Base-by-base conservation (phyloP, 208 protist genomes). In the Strigomonas galati region DNA sequence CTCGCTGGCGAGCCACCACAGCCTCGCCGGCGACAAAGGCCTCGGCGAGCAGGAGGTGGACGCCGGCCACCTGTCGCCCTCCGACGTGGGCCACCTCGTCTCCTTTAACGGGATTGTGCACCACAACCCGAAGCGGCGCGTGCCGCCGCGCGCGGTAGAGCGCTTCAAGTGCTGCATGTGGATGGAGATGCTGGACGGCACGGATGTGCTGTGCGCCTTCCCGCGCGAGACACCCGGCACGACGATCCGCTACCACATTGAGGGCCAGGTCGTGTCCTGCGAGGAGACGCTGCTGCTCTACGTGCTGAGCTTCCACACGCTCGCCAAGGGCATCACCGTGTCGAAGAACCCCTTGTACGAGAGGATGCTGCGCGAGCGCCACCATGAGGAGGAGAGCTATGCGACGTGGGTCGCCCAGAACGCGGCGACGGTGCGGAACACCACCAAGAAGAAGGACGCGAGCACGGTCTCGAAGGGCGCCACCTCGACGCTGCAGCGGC, bases 211-310 rank as follows among this genome's bases (percentile, higher is more conserved):
- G 23, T 96, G 91, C 62, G 84, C 78, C 35, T 96, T 93, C 68
- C 67, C 78, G 10, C 52, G 65, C 2, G 70, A 53, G 26, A 60
- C 74, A 1, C 85, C 87, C 15, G 79, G 69, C 31, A 72, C 69
- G 10, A 90, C 83, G n/a, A 81, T 96, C 62, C 81, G 78, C 32
- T 93, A 96, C 72, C 75, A 82, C 68, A 62, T 96, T 2, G 87
- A 93, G 63, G 83, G 85, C 9, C 87, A 96, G 67, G 81, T 96
- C 51, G 78, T 94, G 62, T 72, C 68, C 43, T 68, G 46, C 30
- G 72, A 67, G 35, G 27, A 66, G 10, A 65, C 62, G 19, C 71
- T 75, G 4, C 64, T 87, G 46, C 80, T 96, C 5, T 93, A 92
- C 76, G 85, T 87, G 15, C 49, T 93, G 6, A 72, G 76, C n/a